Percentiles rank a stretch among this genome's conserved stretches.
These are phyloP conservation scores for cucumber (Cucumis sativus) DNA, from an alignment of 306 rosid species.

Conservation along the genomic window DNA sequence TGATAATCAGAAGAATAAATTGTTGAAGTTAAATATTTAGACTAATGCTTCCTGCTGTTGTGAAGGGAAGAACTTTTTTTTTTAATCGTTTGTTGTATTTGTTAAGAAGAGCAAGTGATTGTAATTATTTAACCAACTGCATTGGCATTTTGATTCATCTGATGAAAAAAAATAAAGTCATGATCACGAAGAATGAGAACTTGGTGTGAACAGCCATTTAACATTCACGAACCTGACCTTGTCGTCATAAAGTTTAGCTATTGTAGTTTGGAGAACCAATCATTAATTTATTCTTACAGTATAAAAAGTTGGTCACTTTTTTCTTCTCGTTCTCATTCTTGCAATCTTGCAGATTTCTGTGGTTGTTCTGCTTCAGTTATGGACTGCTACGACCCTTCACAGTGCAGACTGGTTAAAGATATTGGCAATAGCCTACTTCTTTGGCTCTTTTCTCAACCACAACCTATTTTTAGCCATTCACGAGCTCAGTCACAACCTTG, in stretches of 20 bases:
- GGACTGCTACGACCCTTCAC: conserved; percentile 47
- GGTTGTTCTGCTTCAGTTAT: conserved; percentile 74
- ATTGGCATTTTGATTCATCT: neutral
- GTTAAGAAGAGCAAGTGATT: neutral
- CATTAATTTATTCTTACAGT: neutral
- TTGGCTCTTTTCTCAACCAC: conserved; percentile 92
- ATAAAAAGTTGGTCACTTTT: neutral
- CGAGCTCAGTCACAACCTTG: conserved; percentile 92
- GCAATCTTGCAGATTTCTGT: conserved; percentile 42
- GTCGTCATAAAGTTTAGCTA: neutral
- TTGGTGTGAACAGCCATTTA: neutral
- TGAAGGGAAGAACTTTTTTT: neutral
- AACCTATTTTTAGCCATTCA: conserved; percentile 92
- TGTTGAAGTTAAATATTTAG: neutral
- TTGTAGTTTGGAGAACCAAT: neutral
- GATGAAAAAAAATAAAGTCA: neutral
- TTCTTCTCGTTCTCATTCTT: neutral
- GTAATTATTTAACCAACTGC: neutral
- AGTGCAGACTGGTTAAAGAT: conserved; percentile 80
- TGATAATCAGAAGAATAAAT: neutral
- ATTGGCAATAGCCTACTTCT: conserved; percentile 61
- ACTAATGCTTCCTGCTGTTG: neutral
- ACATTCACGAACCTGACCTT: neutral
- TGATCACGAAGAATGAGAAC: neutral
- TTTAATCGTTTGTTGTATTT: neutral